Conservation (phyloP, 768 basidiomycete genomes). For the Lentinus tigrinus region DNA sequence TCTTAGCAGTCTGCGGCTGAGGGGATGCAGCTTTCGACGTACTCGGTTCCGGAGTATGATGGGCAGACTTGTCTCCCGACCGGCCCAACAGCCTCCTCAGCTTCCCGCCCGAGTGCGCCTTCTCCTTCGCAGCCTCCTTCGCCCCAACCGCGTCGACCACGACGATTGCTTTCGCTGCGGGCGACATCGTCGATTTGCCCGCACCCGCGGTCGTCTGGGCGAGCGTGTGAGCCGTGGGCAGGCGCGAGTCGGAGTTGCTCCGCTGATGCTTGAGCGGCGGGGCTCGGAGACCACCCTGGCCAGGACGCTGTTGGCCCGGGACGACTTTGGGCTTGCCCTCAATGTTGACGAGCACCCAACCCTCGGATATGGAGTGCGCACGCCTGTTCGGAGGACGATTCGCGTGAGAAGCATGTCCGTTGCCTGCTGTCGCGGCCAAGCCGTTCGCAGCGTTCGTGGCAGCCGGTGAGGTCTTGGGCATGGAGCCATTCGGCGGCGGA, state of each 20-base stretch:
- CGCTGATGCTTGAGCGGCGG: conserved; percentile 13
- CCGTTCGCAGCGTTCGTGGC: not conserved
- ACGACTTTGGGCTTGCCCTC: conserved; percentile 16
- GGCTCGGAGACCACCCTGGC: conserved; percentile 14
- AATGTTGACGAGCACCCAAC: conserved; percentile 32
- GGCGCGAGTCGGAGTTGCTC: conserved; percentile 26
- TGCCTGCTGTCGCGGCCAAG: not conserved
- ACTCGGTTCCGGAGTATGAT: conserved; percentile 6
- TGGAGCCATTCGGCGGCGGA: not conserved
- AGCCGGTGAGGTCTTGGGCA: conserved; percentile 1
- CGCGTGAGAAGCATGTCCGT: not conserved
- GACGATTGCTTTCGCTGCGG: conserved; percentile 62
- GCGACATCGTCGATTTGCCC: conserved; percentile 35
- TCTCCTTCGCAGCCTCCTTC: conserved; percentile 32
- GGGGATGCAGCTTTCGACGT: not conserved
- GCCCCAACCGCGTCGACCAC: conserved; percentile 58
- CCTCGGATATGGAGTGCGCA: conserved; percentile 21
- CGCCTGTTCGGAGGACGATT: not conserved
- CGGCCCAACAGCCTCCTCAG: conserved; percentile 17
- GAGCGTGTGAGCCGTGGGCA: conserved; percentile 13
- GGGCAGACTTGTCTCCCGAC: conserved; percentile 9
- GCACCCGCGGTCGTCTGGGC: conserved; percentile 14
- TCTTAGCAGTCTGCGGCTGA: not conserved
- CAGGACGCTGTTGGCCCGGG: not conserved
- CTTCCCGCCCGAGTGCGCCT: conserved; percentile 18